Evolutionary conservation across 1,139 yeast species (phyloP), one percentile per base, ranked within the genome.

Genomic region (Meyerozyma guilliermondii): DNA sequence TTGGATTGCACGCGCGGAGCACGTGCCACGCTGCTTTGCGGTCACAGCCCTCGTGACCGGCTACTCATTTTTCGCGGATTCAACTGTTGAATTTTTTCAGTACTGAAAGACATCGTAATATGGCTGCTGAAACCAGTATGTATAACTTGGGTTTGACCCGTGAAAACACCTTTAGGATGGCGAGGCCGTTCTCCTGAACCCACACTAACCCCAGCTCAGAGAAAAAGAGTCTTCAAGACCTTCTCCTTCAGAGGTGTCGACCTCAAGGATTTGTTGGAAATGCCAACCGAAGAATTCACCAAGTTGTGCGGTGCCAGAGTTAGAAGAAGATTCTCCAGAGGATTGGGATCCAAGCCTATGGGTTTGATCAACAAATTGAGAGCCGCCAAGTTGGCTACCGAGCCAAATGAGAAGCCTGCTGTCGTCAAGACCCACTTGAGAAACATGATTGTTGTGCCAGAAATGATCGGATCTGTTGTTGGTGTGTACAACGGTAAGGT

Each of bases 401-500:
- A 80, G 64, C 87, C 88, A 68, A 87, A 87, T 71, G 98, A 92
- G 79, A 92, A 91, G 84, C 99, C 99, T 74, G 85, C 95, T 60
- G 78, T 81, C 58, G 98, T 94, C 79, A 94, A 91, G 87, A 94
- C 99, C 61, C 99, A 94, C 79, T 87, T 94, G 76, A 91, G 99
- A 84, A 89, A 91, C 86, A 89, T 91, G 96, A 77, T 94, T 71
- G 75, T 94, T 66, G 95, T 92, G 61, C 99, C 99, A 78, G 99
- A 94, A 83, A 94, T 94, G 98, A 89, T 94, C 67, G 98, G 98
- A 69, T 88, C 97, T 52, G 95, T 91, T 61, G 83, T 94, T 62
- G 98, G 98, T 78, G 87, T 94, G 65, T 92, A 94, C 96, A 94
- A 94, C 83, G 99, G 99, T 81, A 94, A 94, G 83, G 89, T 81